Base-by-base conservation (phyloP, 1,284 basidiomycete genomes). In the Spongispora temasekensis region DNA sequence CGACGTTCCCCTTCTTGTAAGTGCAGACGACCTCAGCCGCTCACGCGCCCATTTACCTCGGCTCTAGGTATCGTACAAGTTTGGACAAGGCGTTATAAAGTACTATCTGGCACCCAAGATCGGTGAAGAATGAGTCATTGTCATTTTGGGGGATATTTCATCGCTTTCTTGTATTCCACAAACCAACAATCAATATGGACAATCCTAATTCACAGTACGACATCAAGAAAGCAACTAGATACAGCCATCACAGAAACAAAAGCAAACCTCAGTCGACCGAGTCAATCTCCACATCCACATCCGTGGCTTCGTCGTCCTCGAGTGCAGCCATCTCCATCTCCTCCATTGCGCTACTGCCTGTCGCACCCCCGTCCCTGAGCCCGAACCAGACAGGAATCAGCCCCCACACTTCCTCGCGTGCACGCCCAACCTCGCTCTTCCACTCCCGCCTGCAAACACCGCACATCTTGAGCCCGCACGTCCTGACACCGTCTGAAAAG, bases 41-140 rank as follows among this genome's bases (percentile, higher is more conserved):
- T n/a, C 31, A 19, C 53, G 30, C 19, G 2, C 28, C 27, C 23
- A 25, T 55, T 62, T 21, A 54, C 17, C 17, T 42, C 21, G 10
- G 19, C 17, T n/a, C 37, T 62, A 94, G 91, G 92, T 95, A 50
- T 88, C 90, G 52, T 97, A 94, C 73, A 86, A 89, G 58, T 97
- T 95, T 70, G 88, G 86, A 55, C 87, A 90, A 70, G 94, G 94
- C 5, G 82, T 83, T 68, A 92, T 95, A 72, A 83, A 88, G 61
- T 95, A 94, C 80, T 95, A 94, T 79, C 84, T 95, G 54, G 93
- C 93, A 53, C 93, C 93, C 21, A 95, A 95, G 79, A 94, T 94
- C 62, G 89, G 90, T 28, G 92, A 94, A 67, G 91, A 93, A 61
- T 92, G 66, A 77, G 40, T 17, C 21, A n/a, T n/a, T n/a, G n/a